Evolutionary conservation across 331 rosid genomes (phyloP).

Genomic region (Quercus tomentella): DNA sequence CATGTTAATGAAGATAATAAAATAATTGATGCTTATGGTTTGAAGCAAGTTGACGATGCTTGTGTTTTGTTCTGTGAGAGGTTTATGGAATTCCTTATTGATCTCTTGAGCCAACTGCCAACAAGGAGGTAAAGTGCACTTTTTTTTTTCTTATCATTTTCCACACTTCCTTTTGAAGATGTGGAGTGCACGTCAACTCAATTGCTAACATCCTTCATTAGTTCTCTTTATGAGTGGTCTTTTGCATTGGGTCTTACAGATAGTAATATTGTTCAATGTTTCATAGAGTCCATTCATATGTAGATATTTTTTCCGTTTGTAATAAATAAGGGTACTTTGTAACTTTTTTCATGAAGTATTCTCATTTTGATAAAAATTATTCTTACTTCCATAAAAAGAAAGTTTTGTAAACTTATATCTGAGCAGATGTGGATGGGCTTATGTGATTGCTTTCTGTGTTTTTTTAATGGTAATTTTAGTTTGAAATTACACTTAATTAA

Average conservation of each 20-base stretch:
- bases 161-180: neutral
- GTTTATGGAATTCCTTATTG: slow-evolving; percentile 96
- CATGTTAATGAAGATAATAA: slow-evolving; percentile 29
- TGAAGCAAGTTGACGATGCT: slow-evolving; percentile 55
- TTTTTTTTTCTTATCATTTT: neutral
- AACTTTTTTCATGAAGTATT: no score
- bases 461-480: neutral
- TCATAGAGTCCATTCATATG: no score
- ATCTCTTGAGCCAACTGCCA: slow-evolving; percentile 91
- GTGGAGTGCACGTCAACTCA: no score
- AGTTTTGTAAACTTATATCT: no score
- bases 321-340: no score
- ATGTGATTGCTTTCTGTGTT: neutral
- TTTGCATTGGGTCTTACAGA: no score
- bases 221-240: no score
- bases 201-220: no score
- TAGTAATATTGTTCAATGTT: no score
- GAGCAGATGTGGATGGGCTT: neutral
- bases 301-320: no score
- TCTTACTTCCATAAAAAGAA: no score
- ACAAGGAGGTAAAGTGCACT: slow-evolving; percentile 72
- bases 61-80: slow-evolving; percentile 92
- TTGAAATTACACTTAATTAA: neutral
- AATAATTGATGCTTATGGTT: slow-evolving; percentile 33
- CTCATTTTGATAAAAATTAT: no score